Evolutionary conservation across 371 early-diverging fungal species (phyloP), one percentile per base, ranked within the genome.

Genomic region (Mortierella sp.): DNA sequence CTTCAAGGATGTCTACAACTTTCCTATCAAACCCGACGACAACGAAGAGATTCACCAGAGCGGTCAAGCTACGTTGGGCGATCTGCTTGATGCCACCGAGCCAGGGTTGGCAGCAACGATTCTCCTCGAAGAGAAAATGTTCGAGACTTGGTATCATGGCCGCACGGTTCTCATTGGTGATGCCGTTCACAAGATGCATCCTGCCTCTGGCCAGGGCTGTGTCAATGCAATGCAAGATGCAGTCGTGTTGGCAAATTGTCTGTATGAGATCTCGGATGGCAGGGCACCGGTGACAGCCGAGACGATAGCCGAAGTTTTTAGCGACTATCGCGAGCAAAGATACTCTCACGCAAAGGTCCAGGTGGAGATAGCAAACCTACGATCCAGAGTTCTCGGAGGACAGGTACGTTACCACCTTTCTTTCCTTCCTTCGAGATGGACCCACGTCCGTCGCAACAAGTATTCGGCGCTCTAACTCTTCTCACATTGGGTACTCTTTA

Each of bases 91-190:
- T 34, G 58, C 49, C 6, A 73, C 68, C 9, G 64, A 60, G 0
- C 14, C 38, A 21, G 64, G 56, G 0, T 48, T 55, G 27, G 59
- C 63, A 18, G 55, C 61, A 0, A 62, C 39, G 12, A 64, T 73
- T n/a, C 67, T 67, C n/a, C 24, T 73, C 21, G 74, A 73, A 18
- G 74, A 64, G 42, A 73, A 73, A 23, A 21, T 73, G 38, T 52
- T 38, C 19, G 53, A 52, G 38, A 52, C 53, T 1, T 52, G 38
- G 68, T 41, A 46, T 18, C 26, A 56, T 50, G 74, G 68, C 9
- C 60, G 64, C 16, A 59, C 59, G 0, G 68, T 73, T 14, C 54
- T 73, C 18, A 55, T 73, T 21, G 74, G 68, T 4, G 74, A 73
- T 51, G 57, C 65, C 16, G 48, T 50, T 41, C 64, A 48, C 18